Base-by-base conservation (phyloP, 2,329 filamentous ascomycete species). In the Anisogramma anomala region DNA sequence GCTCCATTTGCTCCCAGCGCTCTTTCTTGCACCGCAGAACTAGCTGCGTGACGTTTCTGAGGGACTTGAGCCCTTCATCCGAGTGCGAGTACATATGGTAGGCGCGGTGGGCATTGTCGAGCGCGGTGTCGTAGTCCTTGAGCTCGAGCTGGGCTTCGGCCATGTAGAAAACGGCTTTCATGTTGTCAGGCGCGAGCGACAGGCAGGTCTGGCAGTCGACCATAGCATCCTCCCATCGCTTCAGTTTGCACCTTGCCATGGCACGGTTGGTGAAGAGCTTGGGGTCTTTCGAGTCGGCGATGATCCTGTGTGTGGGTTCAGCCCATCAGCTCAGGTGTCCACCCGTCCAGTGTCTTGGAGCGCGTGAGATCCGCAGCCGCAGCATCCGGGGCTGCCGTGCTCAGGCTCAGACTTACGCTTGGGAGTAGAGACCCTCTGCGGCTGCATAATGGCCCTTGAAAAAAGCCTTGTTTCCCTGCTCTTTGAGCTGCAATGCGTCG, bases 201-300 rank as follows among this genome's bases (percentile, higher is more conserved):
- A 95, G 79, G 49, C 83, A 86, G 38, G 76, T 68, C 39, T 80
- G 62, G 56, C 87, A 89, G 61, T 95, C 88, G 45, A 76, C 67
- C 48, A 91, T 79, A 36, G 82, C 86, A 8, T 71, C 77, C 22
- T 84, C 72, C 75, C 81, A 93, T 52, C 77, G 68, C 46, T 71
- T 64, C 17, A 94, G 72, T 61, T 82, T 84, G 44, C 91, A 68
- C 30, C 87, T 77, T 3, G 82, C 79, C 63, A 94, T 82, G 38
- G 87, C 84, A 40, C 88, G 84, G 63, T 95, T 96, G 28, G 86
- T 89, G 63, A 87, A 95, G 37, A 94, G 72, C 22, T 82, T 69
- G 1, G 82, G 76, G 56, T 94, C 91, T 41, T 68, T 72, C 3
- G 83, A 72, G 60, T 94, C 84, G 56, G 79, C 77, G 52, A 83